Evolutionary conservation across 2,329 filamentous ascomycete genomes (phyloP), one percentile per base, ranked within the genome.

Genomic region (Claviceps sp.): DNA sequence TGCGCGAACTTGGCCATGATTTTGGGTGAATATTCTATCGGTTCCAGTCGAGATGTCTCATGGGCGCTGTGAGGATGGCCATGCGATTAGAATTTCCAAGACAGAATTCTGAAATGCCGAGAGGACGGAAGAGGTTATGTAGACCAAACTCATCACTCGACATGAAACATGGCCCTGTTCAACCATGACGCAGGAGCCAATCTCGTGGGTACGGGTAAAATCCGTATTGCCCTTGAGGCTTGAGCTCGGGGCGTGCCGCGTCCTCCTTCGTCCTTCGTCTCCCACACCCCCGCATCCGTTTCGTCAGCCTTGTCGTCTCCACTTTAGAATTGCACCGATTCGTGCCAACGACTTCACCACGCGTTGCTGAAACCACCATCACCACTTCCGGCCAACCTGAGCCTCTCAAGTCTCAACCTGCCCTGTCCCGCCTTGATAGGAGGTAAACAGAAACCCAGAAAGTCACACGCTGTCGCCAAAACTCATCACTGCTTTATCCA

Each of bases 1-100:
- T 61, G 64, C 54, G 61, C 55, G 51, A 69, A 54, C 54, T 55
- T 62, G 51, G 60, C 62, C 66, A 69, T 69, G 38, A 26, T 56
- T 37, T 11, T 47, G 20, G 14, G 13, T 11, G 2, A 6, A 14
- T 13, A 34, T 11, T 8, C 13, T 13, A 8, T 47, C 26, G 26
- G 9, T 16, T 16, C 30, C 14, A 34, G 22, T 42, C 38, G 13
- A 40, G 34, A 48, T 26, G 18, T 24, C 20, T 30, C n/a, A 26
- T 43, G 13, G 38, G 48, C 13, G 22, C n/a, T 38, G 11, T 22
- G 41, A 20, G 40, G 16, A 41, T n/a, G 7, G 8, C 22, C 22
- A 22, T 22, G 3, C 22, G 22, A 22, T 22, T 22, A 22, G 1
- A 22, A 22, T 22, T 22, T 22, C 22, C 22, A 22, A 22, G 22